Percentiles rank a stretch among this genome's conserved stretches.
phyloP scores from a whole-genome alignment of 352 stramenopile genomes.

The Globisporangium mamillatum region DNA sequence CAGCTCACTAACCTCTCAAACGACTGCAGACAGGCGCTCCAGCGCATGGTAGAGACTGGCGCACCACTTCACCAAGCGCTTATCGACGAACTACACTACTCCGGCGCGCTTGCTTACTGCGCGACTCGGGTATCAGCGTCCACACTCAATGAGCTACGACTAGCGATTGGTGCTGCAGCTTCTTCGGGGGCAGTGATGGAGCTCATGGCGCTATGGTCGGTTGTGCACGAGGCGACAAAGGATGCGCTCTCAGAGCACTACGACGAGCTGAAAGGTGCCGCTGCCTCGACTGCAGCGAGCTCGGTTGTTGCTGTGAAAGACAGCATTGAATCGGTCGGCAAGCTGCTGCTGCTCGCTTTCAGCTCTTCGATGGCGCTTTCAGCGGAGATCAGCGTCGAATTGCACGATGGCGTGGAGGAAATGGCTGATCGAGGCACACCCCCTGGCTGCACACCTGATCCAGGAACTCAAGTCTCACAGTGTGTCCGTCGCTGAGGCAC shows the following conservation, averaged over 20 bases:
- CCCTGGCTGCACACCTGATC: background rate
- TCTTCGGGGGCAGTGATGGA: slow-evolving; percentile 21
- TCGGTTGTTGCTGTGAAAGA: background rate
- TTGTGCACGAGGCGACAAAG: slow-evolving; percentile 27
- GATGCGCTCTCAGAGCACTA: slow-evolving; percentile 17
- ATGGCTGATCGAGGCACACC: background rate
- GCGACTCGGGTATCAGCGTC: background rate
- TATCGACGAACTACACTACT: slow-evolving; percentile 4
- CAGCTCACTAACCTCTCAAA: background rate
- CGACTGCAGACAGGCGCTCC: slow-evolving; percentile 2
- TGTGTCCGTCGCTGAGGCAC: background rate
- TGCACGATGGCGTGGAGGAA: background rate
- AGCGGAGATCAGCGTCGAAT: background rate
- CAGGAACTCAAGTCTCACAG: background rate
- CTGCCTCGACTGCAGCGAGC: background rate
- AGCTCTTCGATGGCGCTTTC: slow-evolving; percentile 3
- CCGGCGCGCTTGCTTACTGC: slow-evolving; percentile 1
- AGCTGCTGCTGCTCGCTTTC: background rate
- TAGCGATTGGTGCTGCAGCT: slow-evolving; percentile 19
- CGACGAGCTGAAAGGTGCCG: background rate
- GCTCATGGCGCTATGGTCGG: slow-evolving; percentile 28
- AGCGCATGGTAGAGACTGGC: slow-evolving; percentile 6
- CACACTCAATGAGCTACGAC: slow-evolving; percentile 24
- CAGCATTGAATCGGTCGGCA: background rate
- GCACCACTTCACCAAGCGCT: background rate